A percentile compares a stretch with the other conserved stretches of the same genome.
phyloP scores from a whole-genome alignment of 352 stramenopile species.

The Pythium phragmiticola region DNA sequence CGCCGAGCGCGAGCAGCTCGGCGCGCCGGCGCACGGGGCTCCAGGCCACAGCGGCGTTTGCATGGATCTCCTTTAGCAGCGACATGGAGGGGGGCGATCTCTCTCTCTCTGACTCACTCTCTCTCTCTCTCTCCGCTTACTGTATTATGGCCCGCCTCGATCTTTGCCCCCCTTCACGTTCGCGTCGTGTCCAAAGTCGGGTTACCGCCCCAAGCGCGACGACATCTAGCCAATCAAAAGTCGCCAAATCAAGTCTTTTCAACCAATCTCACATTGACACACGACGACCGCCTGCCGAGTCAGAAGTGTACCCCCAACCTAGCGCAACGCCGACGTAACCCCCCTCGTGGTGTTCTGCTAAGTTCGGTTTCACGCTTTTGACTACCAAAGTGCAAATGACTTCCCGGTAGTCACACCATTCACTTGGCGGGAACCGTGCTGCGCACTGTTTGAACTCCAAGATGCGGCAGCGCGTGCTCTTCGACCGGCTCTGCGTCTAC shows the following conservation, averaged over 20 bases:
- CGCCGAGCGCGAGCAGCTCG: slow-evolving; percentile 84
- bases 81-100: slow-evolving; percentile 49
- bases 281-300: neutral
- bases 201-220: neutral
- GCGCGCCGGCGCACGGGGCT: slow-evolving; percentile 73
- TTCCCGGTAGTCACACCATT: neutral
- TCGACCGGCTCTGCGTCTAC: slow-evolving; percentile 44
- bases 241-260: slow-evolving; percentile 16
- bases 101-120: neutral
- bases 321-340: too few relatives aligned
- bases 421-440: slow-evolving; percentile 11
- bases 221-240: slow-evolving; percentile 15
- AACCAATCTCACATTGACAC: slow-evolving; percentile 13
- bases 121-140: neutral
- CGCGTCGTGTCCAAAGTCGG: neutral
- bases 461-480: slow-evolving; percentile 53
- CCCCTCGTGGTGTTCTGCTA: neutral
- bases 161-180: slow-evolving; percentile 15
- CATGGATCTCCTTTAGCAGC: slow-evolving; percentile 90
- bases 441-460: slow-evolving; percentile 2
- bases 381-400: slow-evolving; percentile 2
- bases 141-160: slow-evolving; percentile 9
- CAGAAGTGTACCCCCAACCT: neutral
- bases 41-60: slow-evolving; percentile 87
- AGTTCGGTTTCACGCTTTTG: neutral